Conservation (phyloP, 1,284 basidiomycete species). For the Tilletia caries region DNA sequence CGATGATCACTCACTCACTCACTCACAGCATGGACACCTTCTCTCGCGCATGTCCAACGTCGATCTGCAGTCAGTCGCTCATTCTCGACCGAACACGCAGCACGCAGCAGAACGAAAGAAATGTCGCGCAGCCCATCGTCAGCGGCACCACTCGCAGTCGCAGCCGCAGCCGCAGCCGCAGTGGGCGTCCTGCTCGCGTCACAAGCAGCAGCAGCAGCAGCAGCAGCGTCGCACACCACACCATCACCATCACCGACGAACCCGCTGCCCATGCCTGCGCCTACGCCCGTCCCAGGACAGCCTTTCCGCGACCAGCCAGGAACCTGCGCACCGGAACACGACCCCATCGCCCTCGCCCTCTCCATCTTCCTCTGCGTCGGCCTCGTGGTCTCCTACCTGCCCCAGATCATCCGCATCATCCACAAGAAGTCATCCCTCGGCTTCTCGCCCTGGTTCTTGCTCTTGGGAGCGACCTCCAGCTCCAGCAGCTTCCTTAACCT, state of each 20-base stretch:
- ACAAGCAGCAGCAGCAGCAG: too few species aligned
- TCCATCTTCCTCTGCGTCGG: conserved; percentile 73
- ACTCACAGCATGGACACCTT: too few species aligned
- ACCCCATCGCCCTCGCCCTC: conserved; percentile 71
- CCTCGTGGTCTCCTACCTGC: conserved; percentile 78
- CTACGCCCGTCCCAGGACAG: background rate
- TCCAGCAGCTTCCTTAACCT: conserved; percentile 55
- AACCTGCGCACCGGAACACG: conserved; percentile 58
- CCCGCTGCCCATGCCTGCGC: background rate
- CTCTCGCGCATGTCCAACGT: too few species aligned
- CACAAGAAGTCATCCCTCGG: conserved; percentile 74
- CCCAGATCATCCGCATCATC: conserved; percentile 69
- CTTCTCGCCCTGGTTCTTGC: conserved; percentile 86
- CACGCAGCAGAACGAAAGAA: background rate
- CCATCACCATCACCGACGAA: background rate
- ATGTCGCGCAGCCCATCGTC: background rate
- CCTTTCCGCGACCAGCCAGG: conserved; percentile 1
- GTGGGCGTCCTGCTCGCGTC: too few species aligned
- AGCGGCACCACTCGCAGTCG: background rate
- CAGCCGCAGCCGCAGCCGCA: too few species aligned
- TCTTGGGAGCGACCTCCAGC: conserved; percentile 74
- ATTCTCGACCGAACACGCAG: too few species aligned
- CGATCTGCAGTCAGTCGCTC: too few species aligned
- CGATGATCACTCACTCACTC: too few species aligned
- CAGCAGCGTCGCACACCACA: too few species aligned